Base-by-base conservation (phyloP, 352 stramenopile genomes). In the Phytophthora sansomeana region DNA sequence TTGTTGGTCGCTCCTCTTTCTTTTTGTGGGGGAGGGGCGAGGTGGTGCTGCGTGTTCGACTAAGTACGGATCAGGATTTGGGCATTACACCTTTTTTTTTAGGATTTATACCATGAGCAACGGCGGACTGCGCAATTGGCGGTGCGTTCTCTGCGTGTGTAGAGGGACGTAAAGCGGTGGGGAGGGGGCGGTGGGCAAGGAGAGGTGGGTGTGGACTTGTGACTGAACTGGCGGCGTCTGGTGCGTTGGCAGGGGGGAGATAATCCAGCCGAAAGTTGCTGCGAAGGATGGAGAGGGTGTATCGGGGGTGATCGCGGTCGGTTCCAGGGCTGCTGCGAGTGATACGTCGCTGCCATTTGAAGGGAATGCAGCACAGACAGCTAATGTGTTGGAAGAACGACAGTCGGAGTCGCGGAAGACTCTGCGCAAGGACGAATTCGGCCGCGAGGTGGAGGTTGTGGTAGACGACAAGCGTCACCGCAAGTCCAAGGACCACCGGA, bases 361-460 rank as follows among this genome's bases (percentile, higher is more conserved):
- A 24, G 21, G 21, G 7, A 46, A 29, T 26, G 32, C 3, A 35
- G 43, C 19, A 16, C 24, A 19, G 36, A 10, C n/a, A 5, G 5
- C 6, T 5, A 24, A 32, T 28, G 3, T 50, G 11, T 51, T 28
- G 17, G 17, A 42, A 1, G 41, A 69, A 3, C 28, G 19, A 17
- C 53, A 14, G 10, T 14, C 48, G 1, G 6, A 66, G 39, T 41
- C 64, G 19, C 77, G 71, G 44, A 76, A 76, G 35, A 41, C 66
- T 19, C 64, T 78, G 10, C 44, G 46, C n/a, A 93, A 92, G 52
- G 87, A 96, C 59, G 87, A 96, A 49, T 96, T 94, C 59, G 87
- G 87, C 24, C 85, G 87, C 5, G 86, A 94, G 42, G 57, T 93
- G 17, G 68, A 74, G 11, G 47, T 75, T 7, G 63, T 71, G 44